A percentile compares a stretch with the other conserved stretches of the same genome.
These are phyloP conservation scores for Dionaea muscipula DNA, from an alignment of 179 eudicot species.

Conservation along the genomic window DNA sequence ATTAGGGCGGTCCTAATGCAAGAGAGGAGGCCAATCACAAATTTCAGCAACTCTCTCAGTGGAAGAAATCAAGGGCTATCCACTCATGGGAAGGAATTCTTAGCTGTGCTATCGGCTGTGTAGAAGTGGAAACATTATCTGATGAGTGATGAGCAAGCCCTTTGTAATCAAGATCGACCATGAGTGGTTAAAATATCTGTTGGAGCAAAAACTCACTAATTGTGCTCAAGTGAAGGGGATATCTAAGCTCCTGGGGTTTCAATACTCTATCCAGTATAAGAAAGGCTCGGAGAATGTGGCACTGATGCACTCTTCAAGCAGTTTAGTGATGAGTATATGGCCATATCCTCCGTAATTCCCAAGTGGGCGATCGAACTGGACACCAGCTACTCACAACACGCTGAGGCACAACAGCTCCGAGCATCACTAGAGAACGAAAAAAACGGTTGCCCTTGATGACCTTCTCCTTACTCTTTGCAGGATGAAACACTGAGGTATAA, in stretches of 20 bases:
- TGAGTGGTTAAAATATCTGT: neutral
- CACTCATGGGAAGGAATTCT: neutral
- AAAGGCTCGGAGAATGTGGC: neutral
- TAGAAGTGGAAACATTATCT: slow-evolving; percentile 5
- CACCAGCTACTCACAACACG: too few species aligned
- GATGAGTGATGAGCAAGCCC: neutral
- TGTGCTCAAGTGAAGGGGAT: neutral
- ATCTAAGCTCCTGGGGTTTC: neutral
- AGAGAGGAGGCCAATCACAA: neutral
- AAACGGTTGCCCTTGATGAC: too few species aligned
- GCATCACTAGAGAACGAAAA: too few species aligned
- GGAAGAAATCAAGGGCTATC: neutral
- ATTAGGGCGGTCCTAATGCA: neutral
- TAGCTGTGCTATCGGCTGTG: neutral
- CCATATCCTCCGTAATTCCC: neutral
- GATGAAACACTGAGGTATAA: too few species aligned
- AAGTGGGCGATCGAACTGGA: neutral
- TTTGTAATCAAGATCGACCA: neutral
- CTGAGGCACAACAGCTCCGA: too few species aligned
- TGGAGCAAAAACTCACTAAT: neutral
- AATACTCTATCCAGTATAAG: neutral
- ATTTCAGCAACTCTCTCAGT: neutral
- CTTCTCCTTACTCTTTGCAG: too few species aligned
- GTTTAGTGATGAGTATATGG: neutral
- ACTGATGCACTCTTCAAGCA: neutral